Evolutionary conservation across 768 basidiomycete genomes (phyloP), one percentile per base, ranked within the genome.

Genomic region (Boletus sensibilis): DNA sequence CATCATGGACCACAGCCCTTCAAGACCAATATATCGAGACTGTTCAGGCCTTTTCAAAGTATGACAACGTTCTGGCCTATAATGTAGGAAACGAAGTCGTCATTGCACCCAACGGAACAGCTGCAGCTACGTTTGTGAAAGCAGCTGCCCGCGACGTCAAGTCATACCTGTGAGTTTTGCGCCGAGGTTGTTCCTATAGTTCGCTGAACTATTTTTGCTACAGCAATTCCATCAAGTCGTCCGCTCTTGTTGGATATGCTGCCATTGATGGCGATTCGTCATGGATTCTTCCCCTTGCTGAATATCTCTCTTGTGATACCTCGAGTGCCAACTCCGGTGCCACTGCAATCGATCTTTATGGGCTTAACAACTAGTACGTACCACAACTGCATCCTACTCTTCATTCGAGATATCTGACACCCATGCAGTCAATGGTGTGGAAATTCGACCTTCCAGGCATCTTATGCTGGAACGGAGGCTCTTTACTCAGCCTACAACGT

Each of bases 1-100:
- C 94, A 0, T 69, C 86, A 0, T 96, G 94, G 94, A 80, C 86
- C 0, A 89, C 88, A 7, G 90, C 85, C 67, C 74, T 95, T n/a
- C 74, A 90, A 35, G 80, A 92, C 68, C 79, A 84, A 56, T 97
- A 95, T 72, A 79, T 88, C 57, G 68, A 69, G 29, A 96, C 92
- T 27, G 89, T 96, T 63, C 78, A 91, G 59, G 77, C 76, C 0
- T 95, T 95, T 77, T 79, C 78, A 67, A 84, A 90, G 69, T 97
- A 96, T 64, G 84, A 91, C 77, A 97, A 97, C 62, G 82, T 97
- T 16, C 76, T 96, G 53, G 94, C 86, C 12, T 95, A 80, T 75
- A 96, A 95, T 66, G 80, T 97, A 56, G 94, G 93, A 21, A 97
- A 97, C 65, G 94, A 96, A 62, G 79, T 83, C 27, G 88, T 86